Conservation (phyloP, 1,139 yeast species). For the Yamadazyma taylorii region DNA sequence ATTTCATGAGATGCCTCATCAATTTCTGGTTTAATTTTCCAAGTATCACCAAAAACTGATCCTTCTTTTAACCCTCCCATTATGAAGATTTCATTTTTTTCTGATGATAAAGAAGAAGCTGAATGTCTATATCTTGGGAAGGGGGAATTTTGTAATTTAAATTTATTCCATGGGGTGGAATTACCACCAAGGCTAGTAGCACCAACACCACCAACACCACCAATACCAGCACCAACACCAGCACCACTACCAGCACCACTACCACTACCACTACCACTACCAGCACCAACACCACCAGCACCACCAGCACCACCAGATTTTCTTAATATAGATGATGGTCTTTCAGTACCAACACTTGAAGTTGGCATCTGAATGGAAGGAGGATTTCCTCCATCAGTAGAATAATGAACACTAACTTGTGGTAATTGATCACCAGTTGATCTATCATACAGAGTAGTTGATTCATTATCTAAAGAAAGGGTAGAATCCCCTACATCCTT, state of each 20-base stretch:
- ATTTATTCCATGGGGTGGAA: conserved; percentile 74
- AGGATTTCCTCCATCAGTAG: background rate
- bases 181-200: background rate
- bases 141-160: conserved; percentile 72
- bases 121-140: conserved; percentile 95
- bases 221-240: background rate
- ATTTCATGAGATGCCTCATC: conserved; percentile 22
- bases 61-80: conserved; percentile 97
- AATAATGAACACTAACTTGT: conserved; percentile 1
- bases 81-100: conserved; percentile 78
- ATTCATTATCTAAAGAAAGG: conserved; percentile 14
- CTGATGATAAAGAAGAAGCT: conserved; percentile 72
- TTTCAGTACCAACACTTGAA: background rate
- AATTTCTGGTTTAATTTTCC: conserved; percentile 63
- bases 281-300: background rate
- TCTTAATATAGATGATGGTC: conserved; percentile 4
- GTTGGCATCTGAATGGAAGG: background rate
- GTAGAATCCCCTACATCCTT: conserved; percentile 13
- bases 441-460: conserved; percentile 9
- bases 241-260: background rate
- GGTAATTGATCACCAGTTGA: background rate
- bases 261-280: background rate
- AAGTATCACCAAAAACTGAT: conserved; percentile 90
- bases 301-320: background rate
- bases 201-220: too few species aligned